These are phyloP conservation scores for Fusarium heterosporum DNA, from an alignment of 2,329 filamentous ascomycete species.

Conservation along the genomic window DNA sequence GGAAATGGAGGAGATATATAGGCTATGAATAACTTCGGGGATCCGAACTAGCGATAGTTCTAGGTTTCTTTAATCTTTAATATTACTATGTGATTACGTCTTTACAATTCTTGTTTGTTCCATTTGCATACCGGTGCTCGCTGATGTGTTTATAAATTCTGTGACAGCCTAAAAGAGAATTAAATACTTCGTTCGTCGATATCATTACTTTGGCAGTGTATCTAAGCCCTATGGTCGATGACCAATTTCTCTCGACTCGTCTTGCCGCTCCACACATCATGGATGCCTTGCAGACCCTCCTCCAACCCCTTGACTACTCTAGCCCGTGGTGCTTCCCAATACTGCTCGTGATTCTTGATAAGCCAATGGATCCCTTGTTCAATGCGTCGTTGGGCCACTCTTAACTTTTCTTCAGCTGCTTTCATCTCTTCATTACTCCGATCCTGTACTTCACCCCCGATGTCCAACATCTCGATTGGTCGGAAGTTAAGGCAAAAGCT, in stretches of 20 bases:
- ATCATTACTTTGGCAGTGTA: too few relatives aligned
- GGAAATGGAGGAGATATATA: constrained; percentile 8
- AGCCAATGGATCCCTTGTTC: constrained; percentile 4
- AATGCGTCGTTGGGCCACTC: constrained; percentile 1
- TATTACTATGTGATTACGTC: constrained; percentile 1
- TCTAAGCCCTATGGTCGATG: neutral
- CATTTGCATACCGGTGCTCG: too few relatives aligned
- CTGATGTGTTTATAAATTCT: too few relatives aligned
- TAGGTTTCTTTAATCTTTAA: constrained; percentile 32
- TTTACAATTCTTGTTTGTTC: neutral
- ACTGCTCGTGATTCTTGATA: neutral
- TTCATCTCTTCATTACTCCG: neutral
- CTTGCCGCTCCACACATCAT: constrained; percentile 11
- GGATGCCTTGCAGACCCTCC: constrained; percentile 8
- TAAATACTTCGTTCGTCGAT: too few relatives aligned
- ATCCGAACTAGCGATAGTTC: constrained; percentile 12
- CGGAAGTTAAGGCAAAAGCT: constrained; percentile 5
- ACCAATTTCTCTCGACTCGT: constrained; percentile 11
- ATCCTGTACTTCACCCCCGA: neutral
- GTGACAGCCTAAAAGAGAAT: too few relatives aligned
- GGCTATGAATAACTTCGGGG: neutral
- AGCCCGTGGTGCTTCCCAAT: constrained; percentile 3
- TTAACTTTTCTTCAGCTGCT: neutral
- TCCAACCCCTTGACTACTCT: constrained; percentile 6
- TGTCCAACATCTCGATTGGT: neutral